Evolutionary conservation across 345 rosid genomes (phyloP), one percentile per base, ranked within the genome.

Genomic region (Anacardium occidentale): DNA sequence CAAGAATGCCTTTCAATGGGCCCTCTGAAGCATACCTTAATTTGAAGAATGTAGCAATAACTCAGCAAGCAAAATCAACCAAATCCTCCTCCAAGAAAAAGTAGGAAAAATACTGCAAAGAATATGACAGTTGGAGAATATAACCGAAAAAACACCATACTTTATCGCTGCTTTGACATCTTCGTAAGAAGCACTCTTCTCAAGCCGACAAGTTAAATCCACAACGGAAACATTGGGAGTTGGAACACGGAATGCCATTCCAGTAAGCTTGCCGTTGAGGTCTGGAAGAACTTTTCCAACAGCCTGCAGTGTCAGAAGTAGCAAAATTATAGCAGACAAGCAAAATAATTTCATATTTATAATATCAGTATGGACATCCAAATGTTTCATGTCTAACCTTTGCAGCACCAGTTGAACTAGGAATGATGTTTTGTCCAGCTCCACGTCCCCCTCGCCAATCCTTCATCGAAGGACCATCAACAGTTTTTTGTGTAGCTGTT

Each of bases 401-500:
- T 4, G 99, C 99, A 70, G 99, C 98, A 44, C 99, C 99, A 61
- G 99, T 96, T 44, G 98, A 90, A 77, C 99, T 96, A 66, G 99
- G 99, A 82, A 96, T 96, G 77, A 96, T 96, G 81, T 96, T 96
- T 82, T 93, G 98, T 67, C 82, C 88, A 74, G 99, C 99, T 59
- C 98, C 99, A 52, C 98, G 88, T 20, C 99, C 99, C 48, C 99
- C 99, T 82, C 98, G 79, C 99, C 99, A 96, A 79, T 96, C 99
- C 85, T 96, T 96, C 93, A 78, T 90, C 32, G 99, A 96, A 64
- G 98, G 98, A 25, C 98, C 98, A 82, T 96, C 99, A 20, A 96
- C 99, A 40, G 99, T 87, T 83, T 96, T 96, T 76, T 96, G 99
- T 56, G 98, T 96, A 40, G 99, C 99, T 96, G 88, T 68, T 83